Evolutionary conservation across 352 stramenopile genomes (phyloP).

Genomic region (Pythium monospermum): DNA sequence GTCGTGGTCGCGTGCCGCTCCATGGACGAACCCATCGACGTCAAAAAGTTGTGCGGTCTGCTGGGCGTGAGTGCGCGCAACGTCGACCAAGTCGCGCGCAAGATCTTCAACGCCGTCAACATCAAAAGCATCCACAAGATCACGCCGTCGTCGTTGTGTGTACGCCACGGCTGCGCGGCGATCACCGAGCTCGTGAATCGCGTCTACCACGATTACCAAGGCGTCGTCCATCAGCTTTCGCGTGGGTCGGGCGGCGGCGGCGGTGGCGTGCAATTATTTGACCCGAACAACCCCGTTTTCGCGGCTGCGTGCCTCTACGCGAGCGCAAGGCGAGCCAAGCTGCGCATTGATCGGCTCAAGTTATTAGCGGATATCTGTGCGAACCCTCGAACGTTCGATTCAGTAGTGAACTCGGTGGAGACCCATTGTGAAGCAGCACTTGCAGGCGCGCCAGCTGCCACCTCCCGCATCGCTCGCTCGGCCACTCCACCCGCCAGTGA

Average conservation of each 20-base stretch:
- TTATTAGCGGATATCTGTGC: slow-evolving; percentile 57
- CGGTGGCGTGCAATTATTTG: slow-evolving; percentile 18
- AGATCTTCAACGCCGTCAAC: slow-evolving; percentile 47
- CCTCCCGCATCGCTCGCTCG: background rate
- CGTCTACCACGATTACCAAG: slow-evolving; percentile 57
- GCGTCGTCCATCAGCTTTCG: slow-evolving; percentile 24
- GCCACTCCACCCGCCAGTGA: too few species aligned
- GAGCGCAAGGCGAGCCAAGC: slow-evolving; percentile 62
- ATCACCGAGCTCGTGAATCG: slow-evolving; percentile 58
- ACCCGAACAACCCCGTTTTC: slow-evolving; percentile 48
- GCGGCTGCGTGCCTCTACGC: slow-evolving; percentile 61
- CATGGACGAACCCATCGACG: slow-evolving; percentile 45
- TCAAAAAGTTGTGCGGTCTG: slow-evolving; percentile 34
- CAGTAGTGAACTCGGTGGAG: slow-evolving; percentile 68
- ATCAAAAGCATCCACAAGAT: slow-evolving; percentile 39
- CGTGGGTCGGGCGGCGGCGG: slow-evolving; percentile 14
- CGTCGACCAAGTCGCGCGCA: slow-evolving; percentile 44
- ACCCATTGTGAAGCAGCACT: slow-evolving; percentile 18
- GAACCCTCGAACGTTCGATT: slow-evolving; percentile 53
- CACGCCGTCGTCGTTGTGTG: slow-evolving; percentile 52
- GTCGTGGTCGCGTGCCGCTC: slow-evolving; percentile 53
- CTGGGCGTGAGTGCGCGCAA: slow-evolving; percentile 33
- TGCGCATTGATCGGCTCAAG: slow-evolving; percentile 53
- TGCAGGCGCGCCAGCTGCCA: background rate
- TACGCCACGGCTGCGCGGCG: slow-evolving; percentile 63